Conservation (phyloP, 495 filamentous ascomycete species). For the Talaromyces borbonicus region DNA sequence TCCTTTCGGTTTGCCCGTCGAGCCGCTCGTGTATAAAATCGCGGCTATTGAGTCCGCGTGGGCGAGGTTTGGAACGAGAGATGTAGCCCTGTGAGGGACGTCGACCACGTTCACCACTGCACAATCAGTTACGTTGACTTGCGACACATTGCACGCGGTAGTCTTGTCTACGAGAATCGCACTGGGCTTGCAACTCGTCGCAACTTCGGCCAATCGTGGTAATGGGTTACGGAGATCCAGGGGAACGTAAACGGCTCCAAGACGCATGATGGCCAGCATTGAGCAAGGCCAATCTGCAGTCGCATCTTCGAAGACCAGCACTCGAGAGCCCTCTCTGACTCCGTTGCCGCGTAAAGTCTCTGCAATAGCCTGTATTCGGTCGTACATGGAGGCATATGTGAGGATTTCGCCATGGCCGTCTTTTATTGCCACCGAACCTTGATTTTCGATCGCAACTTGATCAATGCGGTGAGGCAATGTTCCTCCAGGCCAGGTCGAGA, state of each 20-base stretch:
- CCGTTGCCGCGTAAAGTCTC: constrained; percentile 11
- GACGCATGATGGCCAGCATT: constrained; percentile 39
- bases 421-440: constrained; percentile 7
- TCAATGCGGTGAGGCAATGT: constrained; percentile 29
- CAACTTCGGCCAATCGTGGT: constrained; percentile 21
- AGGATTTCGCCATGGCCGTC: constrained; percentile 7
- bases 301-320: constrained; percentile 18
- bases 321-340: constrained; percentile 15
- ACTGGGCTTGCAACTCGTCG: constrained; percentile 12
- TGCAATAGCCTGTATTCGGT: constrained; percentile 11
- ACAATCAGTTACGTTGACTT: constrained; percentile 2
- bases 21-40: constrained; percentile 36
- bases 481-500: constrained; percentile 19
- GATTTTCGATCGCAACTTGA: constrained; percentile 10
- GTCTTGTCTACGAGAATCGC: constrained; percentile 10
- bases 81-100: not conserved
- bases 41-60: constrained; percentile 16
- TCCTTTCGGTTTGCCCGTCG: constrained; percentile 28
- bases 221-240: constrained; percentile 33
- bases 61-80: not conserved
- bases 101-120: constrained; percentile 10
- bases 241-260: constrained; percentile 43
- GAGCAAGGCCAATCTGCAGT: constrained; percentile 36
- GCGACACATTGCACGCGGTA: constrained; percentile 5
- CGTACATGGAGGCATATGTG: constrained; percentile 12